phyloP scores from a whole-genome alignment of 352 stramenopile species.

The Phytophthora sp. region DNA sequence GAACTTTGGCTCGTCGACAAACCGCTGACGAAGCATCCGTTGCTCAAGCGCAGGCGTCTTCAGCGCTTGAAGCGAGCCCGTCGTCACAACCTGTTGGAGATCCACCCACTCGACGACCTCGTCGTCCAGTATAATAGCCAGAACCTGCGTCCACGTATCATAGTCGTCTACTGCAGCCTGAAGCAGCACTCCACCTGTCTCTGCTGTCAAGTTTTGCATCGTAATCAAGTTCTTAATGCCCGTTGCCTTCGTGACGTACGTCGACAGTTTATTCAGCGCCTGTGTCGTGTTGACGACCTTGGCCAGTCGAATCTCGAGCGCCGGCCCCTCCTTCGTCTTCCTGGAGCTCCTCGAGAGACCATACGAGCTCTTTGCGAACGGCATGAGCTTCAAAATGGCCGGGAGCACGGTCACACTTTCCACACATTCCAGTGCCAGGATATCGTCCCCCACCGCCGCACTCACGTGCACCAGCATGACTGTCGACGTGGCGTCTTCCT shows the following conservation, averaged over 20 bases:
- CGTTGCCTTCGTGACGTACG: conserved; percentile 35
- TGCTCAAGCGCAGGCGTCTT: conserved; percentile 49
- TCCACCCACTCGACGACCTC: conserved; percentile 79
- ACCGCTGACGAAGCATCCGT: conserved; percentile 31
- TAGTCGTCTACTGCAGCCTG: conserved; percentile 62
- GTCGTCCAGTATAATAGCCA: conserved; percentile 60
- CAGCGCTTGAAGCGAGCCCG: conserved; percentile 36
- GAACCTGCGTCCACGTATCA: conserved; percentile 54
- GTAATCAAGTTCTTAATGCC: conserved; percentile 63
- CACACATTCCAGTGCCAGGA: conserved; percentile 58
- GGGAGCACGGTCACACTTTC: conserved; percentile 58
- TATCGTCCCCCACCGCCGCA: conserved; percentile 43
- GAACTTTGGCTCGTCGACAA: conserved; percentile 7
- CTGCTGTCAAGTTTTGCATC: conserved; percentile 24
- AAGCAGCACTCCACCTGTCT: conserved; percentile 41
- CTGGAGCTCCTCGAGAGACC: conserved; percentile 33
- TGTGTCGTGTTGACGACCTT: conserved; percentile 40
- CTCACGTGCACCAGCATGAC: conserved; percentile 68
- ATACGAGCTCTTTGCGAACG: conserved; percentile 67
- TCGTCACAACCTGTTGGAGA: conserved; percentile 53
- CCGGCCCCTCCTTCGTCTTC: conserved; percentile 38
- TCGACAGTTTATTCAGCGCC: conserved; percentile 37
- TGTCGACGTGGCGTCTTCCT: conserved; percentile 45
- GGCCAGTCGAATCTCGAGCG: conserved; percentile 55
- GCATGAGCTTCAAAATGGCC: conserved; percentile 76